Evolutionary conservation across 1,284 basidiomycete species (phyloP).

Genomic region (Volvariella volvacea): DNA sequence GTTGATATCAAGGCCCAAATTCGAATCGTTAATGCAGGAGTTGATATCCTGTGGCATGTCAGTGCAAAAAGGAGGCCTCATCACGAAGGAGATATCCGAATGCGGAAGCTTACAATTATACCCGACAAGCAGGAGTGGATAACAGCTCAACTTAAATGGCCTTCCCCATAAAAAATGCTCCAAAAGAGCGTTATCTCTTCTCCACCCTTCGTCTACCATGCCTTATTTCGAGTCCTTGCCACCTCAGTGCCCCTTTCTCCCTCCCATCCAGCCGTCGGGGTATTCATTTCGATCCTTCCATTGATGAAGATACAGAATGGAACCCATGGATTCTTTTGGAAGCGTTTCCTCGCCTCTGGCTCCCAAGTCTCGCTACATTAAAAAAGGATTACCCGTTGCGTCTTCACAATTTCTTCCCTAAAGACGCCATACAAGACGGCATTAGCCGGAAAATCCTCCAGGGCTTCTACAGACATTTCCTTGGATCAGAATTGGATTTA

Average conservation of each 20-base stretch:
- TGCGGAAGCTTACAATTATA: not conserved
- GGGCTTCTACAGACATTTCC: too few relatives aligned
- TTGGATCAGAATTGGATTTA: too few relatives aligned
- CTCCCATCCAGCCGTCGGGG: slow-evolving; percentile 27
- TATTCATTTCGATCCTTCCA: slow-evolving; percentile 24
- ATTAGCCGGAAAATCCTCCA: too few relatives aligned
- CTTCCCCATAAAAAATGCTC: not conserved
- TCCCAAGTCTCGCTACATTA: slow-evolving; percentile 7
- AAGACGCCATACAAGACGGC: too few relatives aligned
- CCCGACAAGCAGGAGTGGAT: not conserved
- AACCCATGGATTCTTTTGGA: slow-evolving; percentile 34
- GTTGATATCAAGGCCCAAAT: too few relatives aligned
- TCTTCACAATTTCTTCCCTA: too few relatives aligned
- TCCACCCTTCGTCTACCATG: slow-evolving; percentile 26
- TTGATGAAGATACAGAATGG: slow-evolving; percentile 24
- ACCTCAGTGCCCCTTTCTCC: slow-evolving; percentile 28
- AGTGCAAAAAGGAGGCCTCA: not conserved
- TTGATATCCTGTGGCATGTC: too few relatives aligned
- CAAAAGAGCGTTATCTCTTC: slow-evolving; percentile 19
- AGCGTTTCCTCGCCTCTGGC: slow-evolving; percentile 28
- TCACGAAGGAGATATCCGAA: not conserved
- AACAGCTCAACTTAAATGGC: not conserved
- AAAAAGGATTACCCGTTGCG: too few relatives aligned
- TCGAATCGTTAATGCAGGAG: too few relatives aligned
- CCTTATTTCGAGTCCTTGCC: slow-evolving; percentile 22